Conservation (phyloP, 2,329 filamentous ascomycete genomes). For the Nothophoma quercina region DNA sequence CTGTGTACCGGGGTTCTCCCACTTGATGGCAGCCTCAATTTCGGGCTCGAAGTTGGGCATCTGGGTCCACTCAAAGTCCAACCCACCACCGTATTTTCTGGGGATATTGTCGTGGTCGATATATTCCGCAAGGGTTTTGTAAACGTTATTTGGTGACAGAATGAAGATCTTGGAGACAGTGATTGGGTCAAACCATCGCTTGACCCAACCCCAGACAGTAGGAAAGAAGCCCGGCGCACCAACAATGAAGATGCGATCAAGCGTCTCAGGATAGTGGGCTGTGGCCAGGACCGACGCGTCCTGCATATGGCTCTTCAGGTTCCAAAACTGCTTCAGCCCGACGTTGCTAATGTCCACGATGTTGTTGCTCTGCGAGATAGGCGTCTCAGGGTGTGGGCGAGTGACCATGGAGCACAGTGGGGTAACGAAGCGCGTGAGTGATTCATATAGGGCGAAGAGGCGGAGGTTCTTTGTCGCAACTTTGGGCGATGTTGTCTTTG, state of each 20-base stretch:
- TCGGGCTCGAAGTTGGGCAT: conserved; percentile 72
- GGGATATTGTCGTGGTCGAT: conserved; percentile 86
- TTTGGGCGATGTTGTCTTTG: conserved; percentile 67
- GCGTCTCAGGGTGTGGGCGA: conserved; percentile 77
- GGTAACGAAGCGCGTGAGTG: conserved; percentile 84
- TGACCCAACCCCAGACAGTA: conserved; percentile 93
- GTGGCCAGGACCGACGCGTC: conserved; percentile 87
- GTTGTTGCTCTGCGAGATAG: conserved; percentile 90
- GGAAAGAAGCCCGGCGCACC: conserved; percentile 91
- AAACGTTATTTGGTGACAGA: conserved; percentile 74
- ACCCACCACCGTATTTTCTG: conserved; percentile 84
- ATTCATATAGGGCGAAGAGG: conserved; percentile 92
- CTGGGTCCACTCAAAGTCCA: conserved; percentile 83
- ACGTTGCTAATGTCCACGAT: conserved; percentile 93
- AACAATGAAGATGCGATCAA: conserved; percentile 87
- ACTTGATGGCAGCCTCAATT: conserved; percentile 53
- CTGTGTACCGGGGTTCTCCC: conserved; percentile 46
- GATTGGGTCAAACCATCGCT: conserved; percentile 89
- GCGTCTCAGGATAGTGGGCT: conserved; percentile 92
- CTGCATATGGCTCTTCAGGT: conserved; percentile 92
- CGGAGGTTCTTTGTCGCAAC: conserved; percentile 79
- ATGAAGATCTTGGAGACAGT: conserved; percentile 95
- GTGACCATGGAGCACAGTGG: conserved; percentile 83
- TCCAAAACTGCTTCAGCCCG: conserved; percentile 94
- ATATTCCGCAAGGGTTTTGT: conserved; percentile 78